Evolutionary conservation across 2,329 filamentous ascomycete genomes (phyloP), one percentile per base, ranked within the genome.

Genomic region (Xylaria sp.): DNA sequence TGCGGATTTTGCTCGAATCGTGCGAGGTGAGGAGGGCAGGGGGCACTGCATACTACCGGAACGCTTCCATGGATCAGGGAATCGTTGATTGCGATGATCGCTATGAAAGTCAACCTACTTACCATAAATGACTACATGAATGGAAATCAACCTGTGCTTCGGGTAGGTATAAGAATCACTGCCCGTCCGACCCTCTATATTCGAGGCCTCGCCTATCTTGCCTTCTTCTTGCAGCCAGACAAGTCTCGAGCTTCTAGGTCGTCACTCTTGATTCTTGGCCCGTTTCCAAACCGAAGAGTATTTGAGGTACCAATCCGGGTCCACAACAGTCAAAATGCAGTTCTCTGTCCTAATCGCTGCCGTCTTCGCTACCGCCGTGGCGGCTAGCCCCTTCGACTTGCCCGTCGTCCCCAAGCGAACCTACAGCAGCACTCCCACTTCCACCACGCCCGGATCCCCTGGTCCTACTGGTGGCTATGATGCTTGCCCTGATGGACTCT

Each of bases 361-460:
- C 13, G 6, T 67, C 44, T 55, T 67, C 59, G 64, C 65, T 44
- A 52, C 64, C 41, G 55, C 34, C 23, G 64, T 67, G 20, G 55
- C 55, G 31, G 67, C 67, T 8, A 67, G 67, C 60, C 67, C 67
- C 13, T 23, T 70, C 39, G 67, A 63, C 64, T 18, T 66, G 48
- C 64, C 67, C 2, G 18, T 18, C 13, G 23, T 54, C 15, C 58
- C 67, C 12, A 50, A 51, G 37, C 52, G 37, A 7, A 41, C 44
- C 31, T 23, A 31, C 51, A 63, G 54, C 15, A 13, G 25, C n/a
- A 39, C 46, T 39, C 58, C 63, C 34, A 66, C 67, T 10, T 41
- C 3, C 44, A 63, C 67, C 6, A 15, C 2, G 5, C 46, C 63
- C 37, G 13, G 51, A 15, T 58, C 39, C 10, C 28, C 41, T 46